These are phyloP conservation scores for Echites panduratus DNA, from an alignment of 257 asterid species.

Conservation along the genomic window DNA sequence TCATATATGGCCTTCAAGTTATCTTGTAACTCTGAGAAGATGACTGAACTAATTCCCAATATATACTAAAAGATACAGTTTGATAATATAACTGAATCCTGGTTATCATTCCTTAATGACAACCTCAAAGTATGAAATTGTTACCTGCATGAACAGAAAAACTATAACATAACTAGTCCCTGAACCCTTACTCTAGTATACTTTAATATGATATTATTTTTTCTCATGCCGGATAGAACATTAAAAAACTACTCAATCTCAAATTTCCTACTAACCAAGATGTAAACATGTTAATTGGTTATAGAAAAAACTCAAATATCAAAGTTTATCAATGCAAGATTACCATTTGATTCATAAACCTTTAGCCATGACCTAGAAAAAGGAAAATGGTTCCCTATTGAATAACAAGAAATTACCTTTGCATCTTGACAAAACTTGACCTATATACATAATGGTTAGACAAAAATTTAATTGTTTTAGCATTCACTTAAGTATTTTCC, in stretches of 20 bases:
- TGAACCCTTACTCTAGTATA: background rate
- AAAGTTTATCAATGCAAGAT: no score
- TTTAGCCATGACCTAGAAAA: no score
- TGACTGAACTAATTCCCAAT: slow-evolving; percentile 17
- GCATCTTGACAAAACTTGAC: background rate
- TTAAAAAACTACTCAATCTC: background rate
- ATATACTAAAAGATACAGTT: slow-evolving; percentile 5
- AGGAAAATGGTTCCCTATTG: background rate
- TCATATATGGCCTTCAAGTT: slow-evolving; percentile 51
- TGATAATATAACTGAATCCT: slow-evolving; percentile 7
- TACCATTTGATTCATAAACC: no score
- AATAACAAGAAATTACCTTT: background rate
- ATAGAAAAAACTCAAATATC: no score
- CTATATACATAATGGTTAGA: background rate
- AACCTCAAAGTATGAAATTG: background rate
- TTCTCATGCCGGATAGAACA: background rate
- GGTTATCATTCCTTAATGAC: background rate
- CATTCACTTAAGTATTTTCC: slow-evolving; percentile 1
- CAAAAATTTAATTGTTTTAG: no score
- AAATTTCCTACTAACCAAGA: background rate
- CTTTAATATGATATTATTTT: background rate
- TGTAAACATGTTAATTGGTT: no score
- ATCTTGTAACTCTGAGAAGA: slow-evolving; percentile 61
- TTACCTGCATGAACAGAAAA: background rate
- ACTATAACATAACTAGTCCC: background rate